These are phyloP conservation scores for Prunella vulgaris DNA, from an alignment of 257 asterid genomes.

Conservation along the genomic window DNA sequence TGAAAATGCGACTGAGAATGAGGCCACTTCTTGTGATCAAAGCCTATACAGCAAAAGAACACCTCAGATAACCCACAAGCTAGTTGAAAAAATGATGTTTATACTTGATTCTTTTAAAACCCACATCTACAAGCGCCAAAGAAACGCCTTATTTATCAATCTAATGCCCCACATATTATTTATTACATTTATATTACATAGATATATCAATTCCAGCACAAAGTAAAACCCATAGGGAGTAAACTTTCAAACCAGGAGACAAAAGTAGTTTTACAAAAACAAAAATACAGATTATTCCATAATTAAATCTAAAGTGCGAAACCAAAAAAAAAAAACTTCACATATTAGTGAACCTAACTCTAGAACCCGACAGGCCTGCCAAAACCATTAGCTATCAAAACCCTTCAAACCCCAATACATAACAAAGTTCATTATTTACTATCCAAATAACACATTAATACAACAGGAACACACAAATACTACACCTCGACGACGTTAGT, in stretches of 20 bases:
- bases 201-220: neutral
- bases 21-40: neutral
- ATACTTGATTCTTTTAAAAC: neutral
- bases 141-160: neutral
- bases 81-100: too few species aligned
- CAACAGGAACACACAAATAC: neutral
- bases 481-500: conserved; percentile 63
- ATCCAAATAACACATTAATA: neutral
- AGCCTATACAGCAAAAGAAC: neutral
- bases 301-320: neutral
- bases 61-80: neutral
- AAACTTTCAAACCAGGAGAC: neutral
- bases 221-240: neutral
- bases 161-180: neutral
- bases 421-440: neutral
- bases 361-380: neutral
- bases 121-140: neutral
- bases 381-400: conserved; percentile 2
- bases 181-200: too few species aligned
- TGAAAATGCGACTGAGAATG: too few species aligned
- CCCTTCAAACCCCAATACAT: conserved; percentile 2
- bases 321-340: neutral
- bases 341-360: neutral
- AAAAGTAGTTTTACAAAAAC: neutral
- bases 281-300: neutral